These are phyloP conservation scores for Talaromyces funiculosus DNA, from an alignment of 2,329 filamentous ascomycete genomes.

Conservation along the genomic window DNA sequence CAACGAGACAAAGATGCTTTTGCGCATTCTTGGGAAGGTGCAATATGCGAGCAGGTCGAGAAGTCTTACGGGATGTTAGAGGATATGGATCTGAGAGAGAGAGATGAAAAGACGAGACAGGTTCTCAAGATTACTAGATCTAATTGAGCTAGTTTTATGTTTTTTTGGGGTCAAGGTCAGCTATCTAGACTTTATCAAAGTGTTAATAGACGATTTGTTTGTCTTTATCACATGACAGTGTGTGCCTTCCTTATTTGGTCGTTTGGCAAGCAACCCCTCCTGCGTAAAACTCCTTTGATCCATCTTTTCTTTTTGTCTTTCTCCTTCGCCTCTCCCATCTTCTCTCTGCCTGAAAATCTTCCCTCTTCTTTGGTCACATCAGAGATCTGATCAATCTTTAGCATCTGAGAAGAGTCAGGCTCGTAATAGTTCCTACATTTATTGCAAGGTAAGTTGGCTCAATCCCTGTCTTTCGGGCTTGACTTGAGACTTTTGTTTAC, in stretches of 20 bases:
- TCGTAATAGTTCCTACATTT: not conserved
- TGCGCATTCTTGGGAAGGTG: constrained; percentile 3
- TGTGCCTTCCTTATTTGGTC: constrained; percentile 5
- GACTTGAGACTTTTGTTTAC: not conserved
- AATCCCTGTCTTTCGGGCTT: not conserved
- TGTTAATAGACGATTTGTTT: not conserved
- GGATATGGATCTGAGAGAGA: constrained; percentile 11
- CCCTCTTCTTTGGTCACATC: not conserved
- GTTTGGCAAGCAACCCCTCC: not conserved
- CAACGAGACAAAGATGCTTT: constrained; percentile 34
- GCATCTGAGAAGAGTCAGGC: not conserved
- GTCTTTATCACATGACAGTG: constrained; percentile 1
- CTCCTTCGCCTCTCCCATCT: not conserved
- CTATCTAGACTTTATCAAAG: not conserved
- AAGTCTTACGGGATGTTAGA: constrained; percentile 14
- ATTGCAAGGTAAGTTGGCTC: not conserved
- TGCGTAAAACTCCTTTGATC: not conserved
- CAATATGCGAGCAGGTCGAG: constrained; percentile 11
- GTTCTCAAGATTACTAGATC: constrained; percentile 13
- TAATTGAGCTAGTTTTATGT: not conserved
- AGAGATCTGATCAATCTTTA: not conserved
- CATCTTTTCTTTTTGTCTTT: not conserved
- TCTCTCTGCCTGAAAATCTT: not conserved
- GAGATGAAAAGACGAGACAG: constrained; percentile 15
- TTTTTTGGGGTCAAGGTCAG: not conserved